A percentile compares a stretch with the other conserved stretches of the same genome.
Conservation (phyloP, 2,329 filamentous ascomycete genomes). For the Leptographium lundbergii region DNA sequence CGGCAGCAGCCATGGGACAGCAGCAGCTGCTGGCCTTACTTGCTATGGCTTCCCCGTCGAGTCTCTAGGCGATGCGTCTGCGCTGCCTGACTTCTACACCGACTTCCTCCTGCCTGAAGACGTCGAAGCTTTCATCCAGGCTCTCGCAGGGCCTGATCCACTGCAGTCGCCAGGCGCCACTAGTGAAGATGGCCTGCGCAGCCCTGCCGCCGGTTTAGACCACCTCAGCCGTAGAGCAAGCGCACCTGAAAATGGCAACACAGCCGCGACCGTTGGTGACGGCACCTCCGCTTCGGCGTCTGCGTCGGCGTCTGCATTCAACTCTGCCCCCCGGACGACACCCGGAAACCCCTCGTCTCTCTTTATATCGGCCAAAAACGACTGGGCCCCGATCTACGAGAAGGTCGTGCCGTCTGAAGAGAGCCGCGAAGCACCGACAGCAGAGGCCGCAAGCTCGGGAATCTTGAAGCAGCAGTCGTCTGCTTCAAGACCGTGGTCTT, state of each 20-base stretch:
- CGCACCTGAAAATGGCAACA: not conserved
- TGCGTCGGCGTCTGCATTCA: constrained; percentile 14
- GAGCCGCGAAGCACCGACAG: not conserved
- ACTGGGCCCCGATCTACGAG: constrained; percentile 85
- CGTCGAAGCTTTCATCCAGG: constrained; percentile 65
- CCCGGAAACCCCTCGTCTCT: constrained; percentile 17
- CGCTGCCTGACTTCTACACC: constrained; percentile 65
- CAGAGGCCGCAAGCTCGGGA: not conserved
- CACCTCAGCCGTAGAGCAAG: constrained; percentile 16
- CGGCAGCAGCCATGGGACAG: not conserved
- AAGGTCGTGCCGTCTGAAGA: constrained; percentile 30
- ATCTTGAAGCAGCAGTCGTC: not conserved
- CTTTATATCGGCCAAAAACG: constrained; percentile 83
- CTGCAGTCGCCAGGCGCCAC: constrained; percentile 36
- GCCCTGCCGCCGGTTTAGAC: constrained; percentile 23
- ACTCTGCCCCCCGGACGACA: constrained; percentile 17
- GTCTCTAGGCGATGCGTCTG: constrained; percentile 51
- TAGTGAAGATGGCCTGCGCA: constrained; percentile 32
- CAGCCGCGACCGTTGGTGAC: not conserved
- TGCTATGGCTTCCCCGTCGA: constrained; percentile 46
- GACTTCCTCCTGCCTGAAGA: constrained; percentile 66
- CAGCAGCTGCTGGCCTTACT: not conserved
- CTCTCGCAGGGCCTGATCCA: constrained; percentile 69
- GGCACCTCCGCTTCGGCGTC: not conserved
- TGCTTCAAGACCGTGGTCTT: not conserved